Base-by-base conservation (phyloP, 179 eudicot species). In the Beta lomatogona region DNA sequence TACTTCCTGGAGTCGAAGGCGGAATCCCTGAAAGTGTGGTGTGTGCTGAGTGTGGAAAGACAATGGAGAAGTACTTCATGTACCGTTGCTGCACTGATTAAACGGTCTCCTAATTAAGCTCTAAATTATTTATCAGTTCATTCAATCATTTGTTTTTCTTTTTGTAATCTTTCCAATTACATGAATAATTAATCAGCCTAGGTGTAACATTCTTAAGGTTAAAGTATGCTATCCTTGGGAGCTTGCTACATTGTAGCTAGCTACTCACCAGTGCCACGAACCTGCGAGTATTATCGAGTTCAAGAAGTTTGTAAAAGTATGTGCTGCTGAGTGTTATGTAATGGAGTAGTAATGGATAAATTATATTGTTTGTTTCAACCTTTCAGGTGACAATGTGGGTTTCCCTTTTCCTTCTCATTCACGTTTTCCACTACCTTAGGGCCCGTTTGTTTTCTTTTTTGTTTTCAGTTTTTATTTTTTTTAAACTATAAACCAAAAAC, bases 41-140 rank as follows among this genome's bases (percentile, higher is more conserved):
- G 0, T 94, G 98, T 80, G 92, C 96, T 0, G 96, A 93, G 86
- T 94, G 98, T 80, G 91, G 91, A 14, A 84, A 80, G 4, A 79
- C 89, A 1, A 95, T 95, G 97, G 97, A 95, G 89, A 91, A 89
- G 90, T 95, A 82, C 86, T 88, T 88, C 78, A 93, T 92, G 98
- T 95, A 93, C 31, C 94, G 98, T 14, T 95, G 98, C 74, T 87
- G 90, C 85, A 83, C 85, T 31, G 90, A 85, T 21, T 85, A 77
- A 68, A n/a, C 48, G 22, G 14, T 4, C 14, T 41, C 4, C 13
- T 15, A 28, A 28, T 28, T 28, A 15, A 44, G 44, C 50, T 10
- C 73, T 1, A 16, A 44, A 0, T 44, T 69, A 69, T 44, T 69
- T 5, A 21, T 22, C 22, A 69, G 12, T 69, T 19, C 53, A 48